These are phyloP conservation scores for Mycena crocata DNA, from an alignment of 768 basidiomycete species.

Conservation along the genomic window DNA sequence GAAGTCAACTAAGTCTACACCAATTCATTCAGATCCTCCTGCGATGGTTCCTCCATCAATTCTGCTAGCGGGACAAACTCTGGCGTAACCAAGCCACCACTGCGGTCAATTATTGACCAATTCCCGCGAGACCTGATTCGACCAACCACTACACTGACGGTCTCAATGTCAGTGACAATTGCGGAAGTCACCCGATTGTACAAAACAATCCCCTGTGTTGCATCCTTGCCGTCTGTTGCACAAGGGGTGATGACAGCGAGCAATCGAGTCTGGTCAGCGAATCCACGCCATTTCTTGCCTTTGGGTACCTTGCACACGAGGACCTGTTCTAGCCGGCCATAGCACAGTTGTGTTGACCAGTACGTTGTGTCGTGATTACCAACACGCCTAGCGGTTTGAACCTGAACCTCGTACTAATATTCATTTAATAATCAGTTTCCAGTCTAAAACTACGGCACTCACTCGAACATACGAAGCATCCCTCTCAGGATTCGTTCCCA, in stretches of 20 bases:
- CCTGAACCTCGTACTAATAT: constrained; percentile 28
- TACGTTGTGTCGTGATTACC: background rate
- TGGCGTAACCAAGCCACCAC: constrained; percentile 10
- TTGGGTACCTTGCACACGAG: constrained; percentile 26
- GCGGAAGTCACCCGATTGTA: constrained; percentile 3
- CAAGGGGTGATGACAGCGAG: constrained; percentile 35
- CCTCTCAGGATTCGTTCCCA: too few species aligned
- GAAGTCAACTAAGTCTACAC: too few species aligned
- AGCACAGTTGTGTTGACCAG: constrained; percentile 11
- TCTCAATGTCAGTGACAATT: constrained; percentile 30
- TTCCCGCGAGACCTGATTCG: constrained; percentile 23
- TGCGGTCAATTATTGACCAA: constrained; percentile 36
- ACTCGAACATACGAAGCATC: too few species aligned
- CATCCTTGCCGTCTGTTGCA: constrained; percentile 25
- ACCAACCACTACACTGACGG: constrained; percentile 31
- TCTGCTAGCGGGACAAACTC: constrained; percentile 17
- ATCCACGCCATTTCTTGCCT: background rate
- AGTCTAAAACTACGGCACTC: too few species aligned
- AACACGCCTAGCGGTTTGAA: background rate
- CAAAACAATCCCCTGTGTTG: constrained; percentile 3
- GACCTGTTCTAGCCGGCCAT: constrained; percentile 34
- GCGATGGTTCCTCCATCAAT: background rate
- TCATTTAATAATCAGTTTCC: background rate
- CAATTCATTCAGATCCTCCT: too few species aligned
- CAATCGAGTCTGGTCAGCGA: constrained; percentile 16